Conservation (phyloP, 768 basidiomycete genomes). For the Trametes coccinea region DNA sequence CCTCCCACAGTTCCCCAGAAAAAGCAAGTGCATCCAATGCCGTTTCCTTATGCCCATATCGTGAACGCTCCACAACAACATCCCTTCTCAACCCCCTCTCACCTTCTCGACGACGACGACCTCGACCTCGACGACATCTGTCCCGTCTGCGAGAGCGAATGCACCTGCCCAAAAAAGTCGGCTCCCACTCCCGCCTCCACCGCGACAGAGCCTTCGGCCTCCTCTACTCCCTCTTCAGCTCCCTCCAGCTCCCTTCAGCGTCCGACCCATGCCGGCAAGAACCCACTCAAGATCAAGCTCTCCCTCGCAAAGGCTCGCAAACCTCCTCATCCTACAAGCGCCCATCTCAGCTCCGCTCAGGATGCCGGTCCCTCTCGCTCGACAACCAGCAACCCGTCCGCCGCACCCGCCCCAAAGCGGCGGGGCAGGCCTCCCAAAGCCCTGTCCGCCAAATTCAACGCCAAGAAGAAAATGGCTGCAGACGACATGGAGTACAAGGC, state of each 20-base stretch:
- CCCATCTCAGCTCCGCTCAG: slow-evolving; percentile 10
- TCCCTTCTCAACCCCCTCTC: slow-evolving; percentile 9
- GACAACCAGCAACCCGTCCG: slow-evolving; percentile 32
- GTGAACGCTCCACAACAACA: slow-evolving; percentile 42
- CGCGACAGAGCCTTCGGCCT: slow-evolving; percentile 32
- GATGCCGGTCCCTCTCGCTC: slow-evolving; percentile 6
- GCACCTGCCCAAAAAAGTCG: slow-evolving; percentile 67
- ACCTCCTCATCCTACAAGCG: slow-evolving; percentile 11
- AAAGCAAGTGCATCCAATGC: slow-evolving; percentile 62
- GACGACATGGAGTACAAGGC: slow-evolving; percentile 31
- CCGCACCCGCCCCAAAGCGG: slow-evolving; percentile 42
- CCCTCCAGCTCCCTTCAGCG: slow-evolving; percentile 25
- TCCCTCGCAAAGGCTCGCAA: slow-evolving; percentile 49
- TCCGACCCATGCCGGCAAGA: slow-evolving; percentile 28
- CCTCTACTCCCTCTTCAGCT: slow-evolving; percentile 40
- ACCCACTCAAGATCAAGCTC: slow-evolving; percentile 72
- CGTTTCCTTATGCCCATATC: slow-evolving; percentile 71
- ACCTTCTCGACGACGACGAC: slow-evolving; percentile 42
- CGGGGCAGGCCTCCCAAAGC: slow-evolving; percentile 60
- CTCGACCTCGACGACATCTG: slow-evolving; percentile 88
- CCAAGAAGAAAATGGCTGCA: slow-evolving; percentile 21
- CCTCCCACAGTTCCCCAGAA: slow-evolving; percentile 39
- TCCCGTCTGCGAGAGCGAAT: slow-evolving; percentile 88
- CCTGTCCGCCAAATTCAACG: slow-evolving; percentile 37
- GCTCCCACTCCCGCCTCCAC: slow-evolving; percentile 27